Base-by-base conservation (phyloP, 2,329 filamentous ascomycete species). In the Xenoacremonium recifei region DNA sequence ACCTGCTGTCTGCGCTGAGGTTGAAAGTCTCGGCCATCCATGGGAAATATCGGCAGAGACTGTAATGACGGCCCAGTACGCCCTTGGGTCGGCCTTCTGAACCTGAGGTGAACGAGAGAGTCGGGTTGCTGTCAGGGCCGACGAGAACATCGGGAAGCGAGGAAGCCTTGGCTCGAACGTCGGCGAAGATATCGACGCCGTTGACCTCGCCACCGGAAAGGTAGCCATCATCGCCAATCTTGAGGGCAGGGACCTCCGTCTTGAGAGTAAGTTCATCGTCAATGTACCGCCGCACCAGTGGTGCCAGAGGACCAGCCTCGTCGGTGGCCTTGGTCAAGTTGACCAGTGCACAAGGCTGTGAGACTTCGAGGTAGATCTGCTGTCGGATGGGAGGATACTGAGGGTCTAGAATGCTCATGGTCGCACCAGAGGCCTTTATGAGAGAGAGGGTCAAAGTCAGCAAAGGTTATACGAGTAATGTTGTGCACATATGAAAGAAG, bases 11-110 rank as follows among this genome's bases (percentile, higher is more conserved):
- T 7, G 82, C 75, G 1, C 80, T 84, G 35, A 95, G 74, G 36
- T 81, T 73, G 64, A 97, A 97, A 3, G 73, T 81, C 66, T 93
- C 71, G 0, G 89, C 82, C 92, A 97, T 97, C 91, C 90, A 97
- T 16, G 84, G 82, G 60, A 92, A 95, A 69, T 96, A 97, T 56
- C 86, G 84, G 2, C 89, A 80, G 47, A 97, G 71, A 37, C 82
- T 87, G 69, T 86, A 97, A 66, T 97, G 92, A 12, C 92, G 79
- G 1, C 92, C 91, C 42, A 83, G 77, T 11, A 97, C 92, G 53
- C 89, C 89, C 72, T 95, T 96, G 23, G 89, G 90, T 71, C 41
- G 74, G 34, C 87, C 89, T 68, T 95, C 88, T 1, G 75, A 80
- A 4, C 90, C 89, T 6, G 75, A 81, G 1, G 87, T 90, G 61